Conservation (phyloP, 768 basidiomycete genomes). For the Podaxis rugospora region DNA sequence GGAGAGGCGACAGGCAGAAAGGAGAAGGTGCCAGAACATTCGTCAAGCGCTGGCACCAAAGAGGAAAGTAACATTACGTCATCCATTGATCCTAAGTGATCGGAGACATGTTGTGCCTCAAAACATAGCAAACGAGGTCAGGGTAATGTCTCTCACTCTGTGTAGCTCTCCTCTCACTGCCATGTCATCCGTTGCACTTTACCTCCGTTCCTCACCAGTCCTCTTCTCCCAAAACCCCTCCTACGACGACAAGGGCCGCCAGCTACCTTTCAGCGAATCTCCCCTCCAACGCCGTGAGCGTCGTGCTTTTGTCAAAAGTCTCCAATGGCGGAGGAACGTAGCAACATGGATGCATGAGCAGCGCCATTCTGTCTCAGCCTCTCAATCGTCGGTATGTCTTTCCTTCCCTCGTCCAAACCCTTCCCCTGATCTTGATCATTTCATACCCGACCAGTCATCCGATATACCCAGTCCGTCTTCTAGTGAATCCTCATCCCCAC, state of each 20-base stretch:
- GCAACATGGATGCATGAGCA: conserved; percentile 2
- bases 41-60: background rate
- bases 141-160: conserved; percentile 2
- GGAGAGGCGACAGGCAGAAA: background rate
- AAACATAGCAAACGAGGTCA: conserved; percentile 5
- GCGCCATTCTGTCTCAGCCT: background rate
- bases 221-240: conserved; percentile 22
- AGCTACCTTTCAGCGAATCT: conserved; percentile 40
- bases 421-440: background rate
- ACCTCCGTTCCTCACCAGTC: conserved; percentile 21
- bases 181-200: conserved; percentile 21
- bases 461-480: background rate
- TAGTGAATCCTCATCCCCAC: conserved; percentile 9
- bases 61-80: background rate
- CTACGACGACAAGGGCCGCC: conserved; percentile 41
- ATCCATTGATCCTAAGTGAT: conserved; percentile 13
- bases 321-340: conserved; percentile 21
- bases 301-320: conserved; percentile 44
- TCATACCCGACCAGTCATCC: background rate
- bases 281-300: conserved; percentile 44
- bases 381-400: background rate
- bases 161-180: conserved; percentile 1
- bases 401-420: background rate
- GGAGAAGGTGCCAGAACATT: background rate
- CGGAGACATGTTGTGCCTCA: conserved; percentile 8